phyloP scores from a whole-genome alignment of 1,284 basidiomycete species.

The Volvariella surrecta region DNA sequence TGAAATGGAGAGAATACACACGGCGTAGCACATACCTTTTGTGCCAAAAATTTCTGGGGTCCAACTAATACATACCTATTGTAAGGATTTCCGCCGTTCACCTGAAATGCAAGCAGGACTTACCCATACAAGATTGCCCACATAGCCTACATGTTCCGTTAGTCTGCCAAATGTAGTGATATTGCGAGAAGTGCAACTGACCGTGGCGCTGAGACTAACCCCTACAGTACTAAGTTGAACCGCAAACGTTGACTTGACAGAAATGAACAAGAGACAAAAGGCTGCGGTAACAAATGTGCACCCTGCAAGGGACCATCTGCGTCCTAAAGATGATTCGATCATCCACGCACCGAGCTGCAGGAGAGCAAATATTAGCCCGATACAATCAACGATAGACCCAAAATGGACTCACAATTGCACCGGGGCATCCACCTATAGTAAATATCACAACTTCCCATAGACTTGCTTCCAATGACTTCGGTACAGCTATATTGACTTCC shows the following conservation, averaged over 20 bases:
- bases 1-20: background rate
- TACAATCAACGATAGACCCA: background rate
- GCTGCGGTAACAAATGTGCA: constrained; percentile 78
- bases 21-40: constrained; percentile 35
- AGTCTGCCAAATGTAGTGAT: background rate
- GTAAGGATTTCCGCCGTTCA: too few species aligned
- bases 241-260: constrained; percentile 4
- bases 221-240: constrained; percentile 36
- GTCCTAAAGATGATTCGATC: constrained; percentile 72
- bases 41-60: constrained; percentile 88
- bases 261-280: constrained; percentile 44
- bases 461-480: constrained; percentile 54
- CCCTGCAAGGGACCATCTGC: constrained; percentile 71
- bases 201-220: constrained; percentile 76
- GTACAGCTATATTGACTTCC: constrained; percentile 16
- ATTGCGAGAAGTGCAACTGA: constrained; percentile 23
- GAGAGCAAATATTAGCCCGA: constrained; percentile 1
- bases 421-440: constrained; percentile 81
- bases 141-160: constrained; percentile 74
- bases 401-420: constrained; percentile 57
- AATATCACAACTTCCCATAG: constrained; percentile 81
- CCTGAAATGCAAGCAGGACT: too few species aligned
- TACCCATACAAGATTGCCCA: constrained; percentile 84
- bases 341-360: constrained; percentile 81
- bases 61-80: too few species aligned